A percentile compares a stretch with the other conserved stretches of the same genome.
phyloP scores from a whole-genome alignment of 495 filamentous ascomycete genomes.

The Baudoinia panamericana region DNA sequence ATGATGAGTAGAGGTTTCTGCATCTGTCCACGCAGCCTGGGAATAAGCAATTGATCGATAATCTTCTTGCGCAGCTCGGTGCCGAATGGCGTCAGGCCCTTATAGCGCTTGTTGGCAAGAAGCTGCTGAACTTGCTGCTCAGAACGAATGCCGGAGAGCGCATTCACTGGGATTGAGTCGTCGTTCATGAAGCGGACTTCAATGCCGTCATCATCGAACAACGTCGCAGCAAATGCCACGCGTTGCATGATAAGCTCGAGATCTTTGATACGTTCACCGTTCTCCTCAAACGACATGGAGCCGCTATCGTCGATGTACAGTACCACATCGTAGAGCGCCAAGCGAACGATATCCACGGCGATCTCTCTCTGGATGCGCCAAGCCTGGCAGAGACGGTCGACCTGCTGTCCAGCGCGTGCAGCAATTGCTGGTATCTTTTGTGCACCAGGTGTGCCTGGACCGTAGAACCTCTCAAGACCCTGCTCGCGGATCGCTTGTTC shows the following conservation, averaged over 20 bases:
- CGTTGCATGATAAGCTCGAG: slow-evolving; percentile 48
- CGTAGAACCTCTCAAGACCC: slow-evolving; percentile 42
- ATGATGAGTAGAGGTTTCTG: slow-evolving; percentile 57
- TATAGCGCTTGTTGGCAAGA: slow-evolving; percentile 46
- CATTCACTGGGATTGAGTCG: slow-evolving; percentile 13
- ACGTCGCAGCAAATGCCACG: slow-evolving; percentile 50
- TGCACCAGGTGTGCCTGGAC: slow-evolving; percentile 36
- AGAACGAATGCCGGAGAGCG: slow-evolving; percentile 40
- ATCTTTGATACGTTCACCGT: slow-evolving; percentile 53
- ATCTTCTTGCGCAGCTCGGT: slow-evolving; percentile 49
- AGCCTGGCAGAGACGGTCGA: slow-evolving; percentile 40
- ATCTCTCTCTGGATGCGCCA: slow-evolving; percentile 49
- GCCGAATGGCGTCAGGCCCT: slow-evolving; percentile 56
- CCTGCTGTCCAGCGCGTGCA: slow-evolving; percentile 29
- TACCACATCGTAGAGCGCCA: slow-evolving; percentile 52
- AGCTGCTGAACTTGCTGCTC: slow-evolving; percentile 47
- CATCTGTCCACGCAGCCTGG: slow-evolving; percentile 37
- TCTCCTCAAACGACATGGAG: slow-evolving; percentile 55
- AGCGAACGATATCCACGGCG: slow-evolving; percentile 53
- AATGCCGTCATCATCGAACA: slow-evolving; percentile 61
- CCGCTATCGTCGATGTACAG: slow-evolving; percentile 64
- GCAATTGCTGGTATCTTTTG: slow-evolving; percentile 32
- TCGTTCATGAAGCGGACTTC: slow-evolving; percentile 60
- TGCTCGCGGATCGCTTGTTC: slow-evolving; percentile 45
- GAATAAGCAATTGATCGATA: slow-evolving; percentile 45